These are phyloP conservation scores for Sporothrix brasiliensis DNA, from an alignment of 2,329 filamentous ascomycete genomes.

Conservation along the genomic window DNA sequence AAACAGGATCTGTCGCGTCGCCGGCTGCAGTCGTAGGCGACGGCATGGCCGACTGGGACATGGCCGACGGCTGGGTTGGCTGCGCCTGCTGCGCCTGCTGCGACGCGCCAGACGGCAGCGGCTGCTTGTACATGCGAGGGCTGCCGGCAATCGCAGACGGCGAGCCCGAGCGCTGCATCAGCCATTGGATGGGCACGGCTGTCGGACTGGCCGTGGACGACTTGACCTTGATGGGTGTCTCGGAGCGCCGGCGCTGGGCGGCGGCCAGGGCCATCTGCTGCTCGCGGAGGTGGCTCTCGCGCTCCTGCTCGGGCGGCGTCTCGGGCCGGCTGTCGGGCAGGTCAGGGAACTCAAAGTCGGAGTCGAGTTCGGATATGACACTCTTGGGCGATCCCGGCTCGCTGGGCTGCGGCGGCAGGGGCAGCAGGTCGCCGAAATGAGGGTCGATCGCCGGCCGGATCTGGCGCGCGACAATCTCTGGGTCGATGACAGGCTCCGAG, in stretches of 20 bases:
- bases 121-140: constrained; percentile 12
- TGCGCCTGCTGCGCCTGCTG: background rate
- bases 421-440: constrained; percentile 65
- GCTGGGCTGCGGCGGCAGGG: constrained; percentile 66
- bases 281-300: constrained; percentile 44
- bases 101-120: background rate
- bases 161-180: constrained; percentile 53
- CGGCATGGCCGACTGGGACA: background rate
- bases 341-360: constrained; percentile 51
- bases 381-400: constrained; percentile 53
- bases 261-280: constrained; percentile 44
- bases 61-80: constrained; percentile 16
- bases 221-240: constrained; percentile 54
- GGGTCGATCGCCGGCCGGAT: constrained; percentile 69
- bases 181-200: constrained; percentile 60
- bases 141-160: constrained; percentile 42
- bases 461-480: constrained; percentile 60
- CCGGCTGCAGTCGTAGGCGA: background rate
- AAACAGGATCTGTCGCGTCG: background rate
- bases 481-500: constrained; percentile 51
- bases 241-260: constrained; percentile 49
- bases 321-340: constrained; percentile 64
- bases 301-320: constrained; percentile 55
- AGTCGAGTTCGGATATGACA: constrained; percentile 36
- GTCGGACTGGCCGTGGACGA: constrained; percentile 55